phyloP scores from a whole-genome alignment of 805 yeast species.

The Candida pini region DNA sequence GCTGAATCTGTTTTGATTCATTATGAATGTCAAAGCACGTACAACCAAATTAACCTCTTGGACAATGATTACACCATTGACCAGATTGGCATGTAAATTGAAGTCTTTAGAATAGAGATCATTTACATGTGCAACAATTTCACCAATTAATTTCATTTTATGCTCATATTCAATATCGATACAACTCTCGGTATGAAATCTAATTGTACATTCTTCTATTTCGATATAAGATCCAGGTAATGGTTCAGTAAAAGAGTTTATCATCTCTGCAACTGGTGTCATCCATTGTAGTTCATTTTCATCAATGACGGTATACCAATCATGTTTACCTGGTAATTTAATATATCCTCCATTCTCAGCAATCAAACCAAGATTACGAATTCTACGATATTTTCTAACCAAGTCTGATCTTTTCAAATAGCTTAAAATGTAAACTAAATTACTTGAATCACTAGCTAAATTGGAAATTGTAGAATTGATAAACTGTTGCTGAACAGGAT shows the following conservation, averaged over 20 bases:
- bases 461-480: conserved; percentile 53
- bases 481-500: conserved; percentile 57
- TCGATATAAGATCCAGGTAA: conserved; percentile 73
- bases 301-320: conserved; percentile 61
- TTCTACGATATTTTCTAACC: conserved; percentile 61
- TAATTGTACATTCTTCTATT: conserved; percentile 68
- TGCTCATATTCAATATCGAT: conserved; percentile 58
- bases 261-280: conserved; percentile 47
- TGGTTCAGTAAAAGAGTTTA: conserved; percentile 63
- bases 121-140: conserved; percentile 77
- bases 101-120: conserved; percentile 54
- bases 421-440: conserved; percentile 68
- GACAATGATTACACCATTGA: conserved; percentile 63
- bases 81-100: conserved; percentile 72
- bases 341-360: conserved; percentile 90
- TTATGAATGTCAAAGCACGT: conserved; percentile 50
- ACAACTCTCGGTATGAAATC: conserved; percentile 69
- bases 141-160: conserved; percentile 68
- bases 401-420: conserved; percentile 58
- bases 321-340: conserved; percentile 41
- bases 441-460: conserved; percentile 49
- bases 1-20: conserved; percentile 26
- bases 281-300: conserved; percentile 56
- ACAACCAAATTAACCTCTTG: conserved; percentile 58
- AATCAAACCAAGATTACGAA: conserved; percentile 69